These are phyloP conservation scores for Myochromella boudieri DNA, from an alignment of 768 basidiomycete species.

Conservation along the genomic window DNA sequence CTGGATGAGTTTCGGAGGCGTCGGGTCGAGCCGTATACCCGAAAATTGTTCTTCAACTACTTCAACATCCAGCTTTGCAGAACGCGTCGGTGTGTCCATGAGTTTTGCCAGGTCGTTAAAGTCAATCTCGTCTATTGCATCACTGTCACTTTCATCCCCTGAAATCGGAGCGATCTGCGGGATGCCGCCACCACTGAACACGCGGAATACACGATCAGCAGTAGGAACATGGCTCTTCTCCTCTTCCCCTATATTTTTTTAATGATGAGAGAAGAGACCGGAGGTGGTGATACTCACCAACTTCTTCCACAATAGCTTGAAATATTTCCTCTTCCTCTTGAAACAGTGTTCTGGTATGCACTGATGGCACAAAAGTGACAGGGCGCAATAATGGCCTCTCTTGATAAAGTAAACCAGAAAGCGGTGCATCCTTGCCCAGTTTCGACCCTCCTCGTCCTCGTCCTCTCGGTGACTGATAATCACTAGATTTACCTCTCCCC, in stretches of 20 bases:
- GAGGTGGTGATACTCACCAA: constrained; percentile 39
- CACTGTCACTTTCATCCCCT: constrained; percentile 30
- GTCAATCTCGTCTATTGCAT: constrained; percentile 59
- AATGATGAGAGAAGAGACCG: neutral
- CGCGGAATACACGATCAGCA: constrained; percentile 60
- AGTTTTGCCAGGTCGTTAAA: constrained; percentile 60
- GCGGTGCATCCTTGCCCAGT: constrained; percentile 40
- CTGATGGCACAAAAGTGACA: constrained; percentile 65
- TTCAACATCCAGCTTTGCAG: constrained; percentile 13
- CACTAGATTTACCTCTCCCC: constrained; percentile 19
- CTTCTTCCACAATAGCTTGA: constrained; percentile 49
- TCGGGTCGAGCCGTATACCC: constrained; percentile 27
- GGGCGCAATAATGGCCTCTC: constrained; percentile 67
- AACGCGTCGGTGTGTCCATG: constrained; percentile 25
- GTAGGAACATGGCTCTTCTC: constrained; percentile 64
- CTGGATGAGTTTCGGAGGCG: too few relatives aligned
- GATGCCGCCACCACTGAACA: constrained; percentile 49
- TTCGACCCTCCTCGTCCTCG: constrained; percentile 29
- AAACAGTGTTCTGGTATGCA: constrained; percentile 50
- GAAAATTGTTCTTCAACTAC: constrained; percentile 34
- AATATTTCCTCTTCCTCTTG: constrained; percentile 62
- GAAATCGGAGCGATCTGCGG: constrained; percentile 24
- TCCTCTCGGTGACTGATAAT: constrained; percentile 18
- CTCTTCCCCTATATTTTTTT: constrained; percentile 37
- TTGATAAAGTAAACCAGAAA: constrained; percentile 55